phyloP scores from a whole-genome alignment of 495 filamentous ascomycete genomes.

The Penicillium ucsense region DNA sequence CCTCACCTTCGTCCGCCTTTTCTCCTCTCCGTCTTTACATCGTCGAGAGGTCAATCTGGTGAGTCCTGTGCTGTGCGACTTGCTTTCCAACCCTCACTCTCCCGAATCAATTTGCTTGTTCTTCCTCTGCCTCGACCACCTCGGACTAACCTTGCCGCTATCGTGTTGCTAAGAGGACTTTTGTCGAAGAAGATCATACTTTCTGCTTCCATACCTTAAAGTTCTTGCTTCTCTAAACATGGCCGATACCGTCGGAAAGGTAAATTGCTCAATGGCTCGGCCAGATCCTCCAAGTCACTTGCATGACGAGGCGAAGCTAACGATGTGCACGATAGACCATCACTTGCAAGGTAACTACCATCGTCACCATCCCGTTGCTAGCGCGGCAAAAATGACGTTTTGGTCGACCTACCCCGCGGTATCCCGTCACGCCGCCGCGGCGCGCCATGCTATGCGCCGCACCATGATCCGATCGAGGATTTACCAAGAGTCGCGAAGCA shows the following conservation, averaged over 20 bases:
- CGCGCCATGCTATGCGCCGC: not conserved
- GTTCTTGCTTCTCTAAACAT: conserved; percentile 14
- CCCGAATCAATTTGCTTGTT: no score
- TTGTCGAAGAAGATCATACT: not conserved
- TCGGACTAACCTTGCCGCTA: no score
- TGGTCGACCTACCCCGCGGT: conserved; percentile 1
- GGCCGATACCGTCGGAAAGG: conserved; percentile 50
- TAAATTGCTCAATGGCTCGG: conserved; percentile 10
- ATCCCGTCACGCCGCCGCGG: not conserved
- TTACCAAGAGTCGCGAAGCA: no score
- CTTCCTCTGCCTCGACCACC: no score
- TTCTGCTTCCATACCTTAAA: not conserved
- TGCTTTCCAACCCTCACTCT: not conserved
- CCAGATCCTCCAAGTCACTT: not conserved
- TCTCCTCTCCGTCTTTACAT: conserved; percentile 1
- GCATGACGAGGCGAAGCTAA: conserved; percentile 2
- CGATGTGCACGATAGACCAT: conserved; percentile 46
- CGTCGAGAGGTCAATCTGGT: conserved; percentile 1
- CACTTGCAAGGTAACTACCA: conserved; percentile 55
- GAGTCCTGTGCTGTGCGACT: not conserved
- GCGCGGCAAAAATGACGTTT: conserved; percentile 7
- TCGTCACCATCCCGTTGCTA: conserved; percentile 3
- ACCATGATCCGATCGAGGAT: not conserved
- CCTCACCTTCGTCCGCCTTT: conserved; percentile 1
- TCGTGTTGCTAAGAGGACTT: not conserved